phyloP scores from a whole-genome alignment of 2,329 filamentous ascomycete genomes.

The Exophiala viscosa region DNA sequence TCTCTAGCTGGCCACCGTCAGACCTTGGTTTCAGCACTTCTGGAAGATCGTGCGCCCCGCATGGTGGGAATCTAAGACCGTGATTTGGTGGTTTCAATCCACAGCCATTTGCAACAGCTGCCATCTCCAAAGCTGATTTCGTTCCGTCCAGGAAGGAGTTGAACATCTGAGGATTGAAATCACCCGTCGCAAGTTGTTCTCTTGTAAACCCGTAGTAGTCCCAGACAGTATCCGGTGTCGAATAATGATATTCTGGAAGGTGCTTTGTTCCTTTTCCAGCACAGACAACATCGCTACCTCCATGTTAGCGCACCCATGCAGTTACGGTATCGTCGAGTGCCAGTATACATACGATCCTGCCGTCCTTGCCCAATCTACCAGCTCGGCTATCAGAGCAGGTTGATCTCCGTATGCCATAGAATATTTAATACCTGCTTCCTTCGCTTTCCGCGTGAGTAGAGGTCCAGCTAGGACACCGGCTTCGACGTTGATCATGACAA shows the following conservation, averaged over 20 bases:
- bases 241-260: constrained; percentile 45
- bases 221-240: constrained; percentile 48
- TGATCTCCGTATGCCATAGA: constrained; percentile 48
- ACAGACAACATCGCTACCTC: constrained; percentile 38
- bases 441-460: constrained; percentile 40
- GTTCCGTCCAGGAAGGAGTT: constrained; percentile 50
- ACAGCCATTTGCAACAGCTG: constrained; percentile 48
- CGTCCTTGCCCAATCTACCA: constrained; percentile 45
- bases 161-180: constrained; percentile 50
- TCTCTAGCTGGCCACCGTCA: constrained; percentile 42
- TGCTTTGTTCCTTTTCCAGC: constrained; percentile 48
- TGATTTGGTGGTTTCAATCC: constrained; percentile 40
- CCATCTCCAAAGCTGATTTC: constrained; percentile 48
- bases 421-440: constrained; percentile 47
- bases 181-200: constrained; percentile 41
- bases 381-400: constrained; percentile 43
- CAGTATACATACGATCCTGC: constrained; percentile 35
- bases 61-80: constrained; percentile 45
- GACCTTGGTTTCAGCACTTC: constrained; percentile 38
- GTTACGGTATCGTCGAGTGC: too few species aligned
- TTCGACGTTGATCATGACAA: constrained; percentile 49
- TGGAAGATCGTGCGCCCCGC: constrained; percentile 43
- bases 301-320: too few species aligned
- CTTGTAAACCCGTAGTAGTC: constrained; percentile 46
- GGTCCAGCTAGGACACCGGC: constrained; percentile 45